Conservation (phyloP, 1,139 yeast species). For the Debaryomyces subglobosus region DNA sequence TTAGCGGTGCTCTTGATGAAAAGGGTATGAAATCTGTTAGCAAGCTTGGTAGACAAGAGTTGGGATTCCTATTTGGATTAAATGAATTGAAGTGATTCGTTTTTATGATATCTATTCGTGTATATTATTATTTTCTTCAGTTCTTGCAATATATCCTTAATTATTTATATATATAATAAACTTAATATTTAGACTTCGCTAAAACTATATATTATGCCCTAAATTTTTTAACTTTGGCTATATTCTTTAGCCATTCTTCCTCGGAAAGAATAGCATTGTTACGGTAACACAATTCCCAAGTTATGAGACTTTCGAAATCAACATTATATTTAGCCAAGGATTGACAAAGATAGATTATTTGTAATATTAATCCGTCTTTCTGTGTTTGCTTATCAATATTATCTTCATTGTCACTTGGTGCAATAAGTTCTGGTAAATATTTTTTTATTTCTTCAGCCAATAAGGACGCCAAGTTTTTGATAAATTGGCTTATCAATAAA, state of each 20-base stretch:
- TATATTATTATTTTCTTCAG: not conserved
- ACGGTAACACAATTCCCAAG: conserved; percentile 38
- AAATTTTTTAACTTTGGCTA: conserved; percentile 41
- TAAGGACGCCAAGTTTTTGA: conserved; percentile 33
- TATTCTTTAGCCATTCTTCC: conserved; percentile 39
- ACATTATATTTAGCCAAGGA: conserved; percentile 71
- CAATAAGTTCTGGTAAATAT: conserved; percentile 30
- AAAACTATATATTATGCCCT: conserved; percentile 18
- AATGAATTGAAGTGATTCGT: conserved; percentile 28
- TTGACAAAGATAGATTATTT: conserved; percentile 75
- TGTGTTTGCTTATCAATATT: conserved; percentile 43
- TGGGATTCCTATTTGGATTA: conserved; percentile 79
- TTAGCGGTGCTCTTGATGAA: conserved; percentile 78
- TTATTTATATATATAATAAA: not conserved
- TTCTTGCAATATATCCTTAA: conserved; percentile 1
- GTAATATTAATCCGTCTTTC: conserved; percentile 67
- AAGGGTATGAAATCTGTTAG: conserved; percentile 67
- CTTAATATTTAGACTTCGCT: not conserved
- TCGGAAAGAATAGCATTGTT: conserved; percentile 25
- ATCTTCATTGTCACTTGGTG: conserved; percentile 23
- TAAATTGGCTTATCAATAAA: conserved; percentile 35
- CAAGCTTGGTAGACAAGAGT: conserved; percentile 67
- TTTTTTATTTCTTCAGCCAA: conserved; percentile 29
- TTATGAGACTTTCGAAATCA: conserved; percentile 58
- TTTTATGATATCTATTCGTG: not conserved